Evolutionary conservation across 169 alveolate species (phyloP), one percentile per base, ranked within the genome.

Genomic region (Plasmodium coatneyi): DNA sequence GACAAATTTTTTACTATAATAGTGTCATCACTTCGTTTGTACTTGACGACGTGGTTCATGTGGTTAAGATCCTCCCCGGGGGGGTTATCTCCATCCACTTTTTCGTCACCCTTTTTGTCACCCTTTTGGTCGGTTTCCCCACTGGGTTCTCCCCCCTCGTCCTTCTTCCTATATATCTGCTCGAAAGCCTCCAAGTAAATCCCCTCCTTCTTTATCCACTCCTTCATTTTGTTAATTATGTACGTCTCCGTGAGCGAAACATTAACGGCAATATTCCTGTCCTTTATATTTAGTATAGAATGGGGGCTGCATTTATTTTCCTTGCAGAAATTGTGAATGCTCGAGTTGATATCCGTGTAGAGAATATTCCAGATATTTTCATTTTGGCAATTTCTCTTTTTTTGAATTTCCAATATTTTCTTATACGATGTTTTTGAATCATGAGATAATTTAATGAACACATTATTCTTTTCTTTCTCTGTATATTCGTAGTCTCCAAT

Each of bases 301-400:
- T 97, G 97, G 78, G 97, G 97, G 56, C 93, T 89, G 30, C 98
- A 83, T 25, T 96, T 96, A 78, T 97, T 96, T 95, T 97, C 96
- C 30, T 94, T 95, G 39, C 99, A 94, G 43, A 98, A 97, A 9
- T 99, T 96, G 79, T 97, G 94, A 56, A 98, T 97, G 34, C 99
- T 99, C 4, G 99, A 96, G 92, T 98, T 98, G 22, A 98, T 98
- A 94, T 98, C 99, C 41, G 98, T 95, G 96, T 98, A 99, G n/a
- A 99, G 97, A 81, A 98, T 93, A 95, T 99, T 99, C 99, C 99
- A 99, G 30, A 98, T 98, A 56, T 96, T 96, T 86, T 96, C 97
- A 81, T 98, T 98, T 84, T 96, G 97, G 79, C 98, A 96, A 71
- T 96, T 95, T 72, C 92, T 95, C 90, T 83, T 92, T 84, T 87